phyloP scores from a whole-genome alignment of 2,329 filamentous ascomycete genomes.

The Nigrospora oryzae region DNA sequence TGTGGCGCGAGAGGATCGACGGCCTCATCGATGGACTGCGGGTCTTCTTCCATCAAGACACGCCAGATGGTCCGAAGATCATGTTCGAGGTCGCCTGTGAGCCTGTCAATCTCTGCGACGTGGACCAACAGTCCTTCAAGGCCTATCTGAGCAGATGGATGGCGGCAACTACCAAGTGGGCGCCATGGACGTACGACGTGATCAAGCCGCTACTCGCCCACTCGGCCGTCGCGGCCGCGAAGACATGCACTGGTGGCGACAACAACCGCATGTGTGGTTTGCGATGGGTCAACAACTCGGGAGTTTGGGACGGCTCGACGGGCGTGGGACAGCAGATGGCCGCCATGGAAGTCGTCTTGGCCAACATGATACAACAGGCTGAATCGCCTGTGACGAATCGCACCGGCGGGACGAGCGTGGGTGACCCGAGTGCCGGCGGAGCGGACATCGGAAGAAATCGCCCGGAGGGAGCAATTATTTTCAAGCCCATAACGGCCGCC shows the following conservation, averaged over 20 bases:
- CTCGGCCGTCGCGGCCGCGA: conserved; percentile 48
- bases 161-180: conserved; percentile 54
- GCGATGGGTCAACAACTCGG: conserved; percentile 44
- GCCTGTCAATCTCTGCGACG: conserved; percentile 48
- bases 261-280: conserved; percentile 52
- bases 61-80: conserved; percentile 32
- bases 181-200: conserved; percentile 44
- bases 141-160: conserved; percentile 55
- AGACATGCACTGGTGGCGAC: conserved; percentile 47
- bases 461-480: conserved; percentile 11
- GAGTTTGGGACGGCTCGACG: conserved; percentile 46
- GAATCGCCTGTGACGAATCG: conserved; percentile 27
- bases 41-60: conserved; percentile 41
- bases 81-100: conserved; percentile 63
- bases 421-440: conserved; percentile 36
- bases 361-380: conserved; percentile 44
- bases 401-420: conserved; percentile 41
- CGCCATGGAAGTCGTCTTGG: conserved; percentile 55
- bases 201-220: conserved; percentile 45
- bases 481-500: conserved; percentile 39
- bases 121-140: conserved; percentile 57
- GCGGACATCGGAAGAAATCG: conserved; percentile 32
- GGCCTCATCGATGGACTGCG: conserved; percentile 44
- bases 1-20: conserved; percentile 51
- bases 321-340: conserved; percentile 67